Percentiles rank a stretch among this genome's conserved stretches.
phyloP scores from a whole-genome alignment of 2,329 filamentous ascomycete species.

The Phyllosticta citrichinensis region DNA sequence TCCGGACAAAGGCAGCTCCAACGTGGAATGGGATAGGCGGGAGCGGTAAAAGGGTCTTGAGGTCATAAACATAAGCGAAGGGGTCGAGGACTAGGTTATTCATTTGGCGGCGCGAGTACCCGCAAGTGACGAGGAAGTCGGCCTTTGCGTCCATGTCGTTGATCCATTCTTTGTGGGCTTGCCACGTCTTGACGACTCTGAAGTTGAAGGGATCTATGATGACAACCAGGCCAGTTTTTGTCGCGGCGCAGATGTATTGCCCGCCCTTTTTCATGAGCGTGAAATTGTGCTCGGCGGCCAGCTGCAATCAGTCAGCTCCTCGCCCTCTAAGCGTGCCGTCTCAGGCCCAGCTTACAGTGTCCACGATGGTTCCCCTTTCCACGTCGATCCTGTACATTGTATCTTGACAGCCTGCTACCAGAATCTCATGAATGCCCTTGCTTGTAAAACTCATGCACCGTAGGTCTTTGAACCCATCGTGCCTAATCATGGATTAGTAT shows the following conservation, averaged over 20 bases:
- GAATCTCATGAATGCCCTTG: constrained; percentile 69
- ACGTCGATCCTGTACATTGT: constrained; percentile 70
- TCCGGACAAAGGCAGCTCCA: constrained; percentile 85
- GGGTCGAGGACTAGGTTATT: constrained; percentile 78
- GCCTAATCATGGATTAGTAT: constrained; percentile 33
- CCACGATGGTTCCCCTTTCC: constrained; percentile 40
- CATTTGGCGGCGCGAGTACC: constrained; percentile 75
- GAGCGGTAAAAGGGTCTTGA: constrained; percentile 80
- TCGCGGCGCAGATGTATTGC: constrained; percentile 86
- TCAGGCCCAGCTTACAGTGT: constrained; percentile 22
- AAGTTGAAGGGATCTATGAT: constrained; percentile 74
- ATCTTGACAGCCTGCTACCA: constrained; percentile 79
- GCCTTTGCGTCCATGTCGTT: constrained; percentile 97
- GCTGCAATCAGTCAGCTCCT: constrained; percentile 30
- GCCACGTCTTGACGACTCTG: constrained; percentile 74
- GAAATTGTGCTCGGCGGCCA: constrained; percentile 67
- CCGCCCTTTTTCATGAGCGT: constrained; percentile 81
- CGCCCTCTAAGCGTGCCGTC: not conserved
- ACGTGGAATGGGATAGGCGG: constrained; percentile 87
- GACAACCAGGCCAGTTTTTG: constrained; percentile 70
- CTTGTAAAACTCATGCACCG: constrained; percentile 94
- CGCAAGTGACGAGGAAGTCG: constrained; percentile 91
- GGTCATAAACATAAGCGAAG: constrained; percentile 88
- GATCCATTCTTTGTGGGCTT: constrained; percentile 77
- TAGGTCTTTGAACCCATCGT: constrained; percentile 72